Evolutionary conservation across 495 filamentous ascomycete genomes (phyloP), one percentile per base, ranked within the genome.

Genomic region (Aspergillus cavernicola): DNA sequence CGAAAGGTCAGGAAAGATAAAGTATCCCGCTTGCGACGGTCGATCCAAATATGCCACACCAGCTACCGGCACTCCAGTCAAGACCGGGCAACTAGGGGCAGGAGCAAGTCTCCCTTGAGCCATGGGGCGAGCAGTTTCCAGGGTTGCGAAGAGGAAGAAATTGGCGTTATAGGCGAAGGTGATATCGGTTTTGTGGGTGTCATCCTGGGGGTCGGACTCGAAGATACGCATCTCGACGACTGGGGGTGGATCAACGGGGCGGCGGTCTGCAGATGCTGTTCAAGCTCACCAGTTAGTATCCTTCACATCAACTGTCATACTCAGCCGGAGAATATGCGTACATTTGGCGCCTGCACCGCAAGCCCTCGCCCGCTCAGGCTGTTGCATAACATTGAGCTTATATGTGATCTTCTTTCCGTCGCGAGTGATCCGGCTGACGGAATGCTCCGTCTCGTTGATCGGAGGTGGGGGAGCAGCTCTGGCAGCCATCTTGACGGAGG

Each of bases 21-120:
- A 98, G 70, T 97, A 98, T 48, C 95, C 93, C 39, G 92, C 93
- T 36, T 89, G 90, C 18, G 74, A 77, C 1, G 93, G 93, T 23
- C 95, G 90, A 62, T 98, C 93, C 22, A 98, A 77, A 66, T 97
- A 97, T 18, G 92, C 92, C 79, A 97, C 95, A 35, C 93, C 95
- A 35, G 95, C 95, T 6, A 97, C 93, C 1, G 92, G 91, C 58
- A 95, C 91, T 61, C 93, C 93, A 1, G 95, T 98, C 56, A 98
- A 78, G 32, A 97, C 90, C 1, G 92, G 89, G 20, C 86, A 85
- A 32, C 82, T 81, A 23, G 85, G 85, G 20, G 84, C 70, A 4
- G 82, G 78, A 19, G 81, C 79, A 36, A 87, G 79, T 38, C 92
- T 86, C 24, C 86, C 87, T 51, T 92, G 88, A 3, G 90, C 90